Base-by-base conservation (phyloP, 331 rosid species). In the Rosa hybrid region DNA sequence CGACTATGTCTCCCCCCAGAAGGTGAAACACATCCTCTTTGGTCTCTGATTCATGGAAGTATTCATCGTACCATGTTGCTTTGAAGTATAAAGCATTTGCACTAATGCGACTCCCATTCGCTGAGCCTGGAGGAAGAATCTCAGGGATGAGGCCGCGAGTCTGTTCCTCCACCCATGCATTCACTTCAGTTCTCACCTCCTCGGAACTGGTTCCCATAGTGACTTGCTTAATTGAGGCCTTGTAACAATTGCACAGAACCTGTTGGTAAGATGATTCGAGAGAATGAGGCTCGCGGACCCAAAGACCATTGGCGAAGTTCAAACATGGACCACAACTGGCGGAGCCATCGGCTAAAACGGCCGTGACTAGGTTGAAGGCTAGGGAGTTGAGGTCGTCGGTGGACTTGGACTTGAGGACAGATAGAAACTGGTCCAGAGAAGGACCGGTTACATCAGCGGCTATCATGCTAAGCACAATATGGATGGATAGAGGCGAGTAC, bases 341-440 rank as follows among this genome's bases (percentile, higher is more conserved):
- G 2, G 81, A 92, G 45, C 59, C 59, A 18, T 93, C 98, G 27
- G 89, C 50, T 62, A 90, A 82, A 9, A 91, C 88, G 20, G 80
- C 78, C 45, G 89, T 20, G 64, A 86, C 82, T 76, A 86, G 81
- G 80, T 93, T 83, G 54, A 94, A 89, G 63, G 90, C 86, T 23
- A 94, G 80, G 85, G 30, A n/a, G 34, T 59, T n/a, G 30, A 59
- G 34, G 12, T 59, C 30, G 65, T 59, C 34, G 34, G 7, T 81
- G 92, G 97, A 88, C 12, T 89, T 71, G 42, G 88, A 80, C 76
- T 82, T 87, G 72, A 94, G 98, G 79, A 91, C 91, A 50, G 92
- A 79, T 34, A 94, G 94, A 9, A 90, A 82, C 80, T 94, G 90
- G 27, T 53, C 59, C n/a, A 53, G 21, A 53, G 5, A 3, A 17